Percentiles rank a stretch among this genome's conserved stretches.
phyloP scores from a whole-genome alignment of 192 early-diverging fungal genomes.

The Podila clonocystis region DNA sequence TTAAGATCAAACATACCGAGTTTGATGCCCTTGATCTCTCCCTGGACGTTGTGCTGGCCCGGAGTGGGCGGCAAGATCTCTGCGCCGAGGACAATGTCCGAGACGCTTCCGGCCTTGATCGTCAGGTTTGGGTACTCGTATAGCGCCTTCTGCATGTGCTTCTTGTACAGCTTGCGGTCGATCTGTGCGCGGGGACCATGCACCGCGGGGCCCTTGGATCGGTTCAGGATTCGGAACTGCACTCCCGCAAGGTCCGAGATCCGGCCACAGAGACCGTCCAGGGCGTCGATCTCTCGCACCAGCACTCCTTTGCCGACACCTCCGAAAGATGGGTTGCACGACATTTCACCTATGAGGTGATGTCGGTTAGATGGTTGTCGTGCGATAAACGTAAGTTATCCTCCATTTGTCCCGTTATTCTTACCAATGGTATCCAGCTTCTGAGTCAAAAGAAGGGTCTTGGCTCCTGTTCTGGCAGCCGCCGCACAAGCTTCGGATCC shows the following conservation, averaged over 20 bases:
- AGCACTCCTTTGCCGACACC: slow-evolving; percentile 86
- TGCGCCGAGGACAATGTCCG: slow-evolving; percentile 70
- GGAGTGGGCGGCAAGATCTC: slow-evolving; percentile 38
- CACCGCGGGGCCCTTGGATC: slow-evolving; percentile 85
- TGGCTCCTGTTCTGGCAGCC: slow-evolving; percentile 78
- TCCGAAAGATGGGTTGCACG: slow-evolving; percentile 89
- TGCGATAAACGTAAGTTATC: no score
- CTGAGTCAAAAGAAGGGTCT: slow-evolving; percentile 79
- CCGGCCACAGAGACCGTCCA: slow-evolving; percentile 85
- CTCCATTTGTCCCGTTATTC: not conserved
- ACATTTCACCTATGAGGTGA: slow-evolving; percentile 74
- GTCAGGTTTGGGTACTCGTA: slow-evolving; percentile 74
- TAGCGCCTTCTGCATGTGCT: slow-evolving; percentile 72
- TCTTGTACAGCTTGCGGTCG: slow-evolving; percentile 81
- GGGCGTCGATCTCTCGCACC: slow-evolving; percentile 82
- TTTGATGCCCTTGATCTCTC: slow-evolving; percentile 66
- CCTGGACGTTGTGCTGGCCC: slow-evolving; percentile 43
- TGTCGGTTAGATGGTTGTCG: not conserved
- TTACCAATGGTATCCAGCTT: slow-evolving; percentile 77
- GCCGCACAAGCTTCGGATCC: slow-evolving; percentile 85
- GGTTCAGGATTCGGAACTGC: slow-evolving; percentile 84
- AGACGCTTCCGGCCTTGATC: slow-evolving; percentile 74
- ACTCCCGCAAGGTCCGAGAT: slow-evolving; percentile 83
- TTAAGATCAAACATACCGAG: slow-evolving; percentile 56
- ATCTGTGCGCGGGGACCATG: slow-evolving; percentile 86